These are phyloP conservation scores for Amanita rubescens DNA, from an alignment of 768 basidiomycete species.

Conservation along the genomic window DNA sequence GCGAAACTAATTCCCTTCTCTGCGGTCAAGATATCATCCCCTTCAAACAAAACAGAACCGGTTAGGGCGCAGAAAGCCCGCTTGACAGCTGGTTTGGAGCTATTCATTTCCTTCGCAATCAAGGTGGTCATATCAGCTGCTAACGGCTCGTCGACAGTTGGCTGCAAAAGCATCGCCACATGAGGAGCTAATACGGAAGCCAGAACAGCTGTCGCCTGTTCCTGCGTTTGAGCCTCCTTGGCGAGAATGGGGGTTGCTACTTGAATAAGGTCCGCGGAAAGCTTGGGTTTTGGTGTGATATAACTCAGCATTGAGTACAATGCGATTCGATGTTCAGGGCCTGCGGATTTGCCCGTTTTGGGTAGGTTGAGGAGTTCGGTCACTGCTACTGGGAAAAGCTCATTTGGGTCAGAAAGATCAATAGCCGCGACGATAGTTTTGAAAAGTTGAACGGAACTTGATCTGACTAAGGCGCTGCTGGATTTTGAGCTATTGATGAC, in stretches of 20 bases:
- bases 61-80: slow-evolving; percentile 57
- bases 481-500: slow-evolving; percentile 69
- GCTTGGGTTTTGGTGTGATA: slow-evolving; percentile 36
- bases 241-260: slow-evolving; percentile 32
- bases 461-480: slow-evolving; percentile 52
- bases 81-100: slow-evolving; percentile 50
- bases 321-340: slow-evolving; percentile 76
- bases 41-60: slow-evolving; percentile 51
- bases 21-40: slow-evolving; percentile 29
- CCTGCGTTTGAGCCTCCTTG: slow-evolving; percentile 67
- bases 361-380: slow-evolving; percentile 69
- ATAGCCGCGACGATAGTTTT: slow-evolving; percentile 32
- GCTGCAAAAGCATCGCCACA: slow-evolving; percentile 43
- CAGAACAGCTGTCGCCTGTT: slow-evolving; percentile 50
- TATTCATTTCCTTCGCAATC: slow-evolving; percentile 67
- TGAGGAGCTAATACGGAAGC: slow-evolving; percentile 51
- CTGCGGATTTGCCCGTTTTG: slow-evolving; percentile 77
- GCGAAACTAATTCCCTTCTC: slow-evolving; percentile 45
- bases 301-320: slow-evolving; percentile 72
- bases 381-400: slow-evolving; percentile 38
- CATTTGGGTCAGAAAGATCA: slow-evolving; percentile 23
- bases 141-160: slow-evolving; percentile 25
- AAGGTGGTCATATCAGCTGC: slow-evolving; percentile 37
- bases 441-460: slow-evolving; percentile 52
- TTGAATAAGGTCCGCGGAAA: slow-evolving; percentile 40